Conservation (phyloP, 768 basidiomycete genomes). For the Kwoniella heveanensis region DNA sequence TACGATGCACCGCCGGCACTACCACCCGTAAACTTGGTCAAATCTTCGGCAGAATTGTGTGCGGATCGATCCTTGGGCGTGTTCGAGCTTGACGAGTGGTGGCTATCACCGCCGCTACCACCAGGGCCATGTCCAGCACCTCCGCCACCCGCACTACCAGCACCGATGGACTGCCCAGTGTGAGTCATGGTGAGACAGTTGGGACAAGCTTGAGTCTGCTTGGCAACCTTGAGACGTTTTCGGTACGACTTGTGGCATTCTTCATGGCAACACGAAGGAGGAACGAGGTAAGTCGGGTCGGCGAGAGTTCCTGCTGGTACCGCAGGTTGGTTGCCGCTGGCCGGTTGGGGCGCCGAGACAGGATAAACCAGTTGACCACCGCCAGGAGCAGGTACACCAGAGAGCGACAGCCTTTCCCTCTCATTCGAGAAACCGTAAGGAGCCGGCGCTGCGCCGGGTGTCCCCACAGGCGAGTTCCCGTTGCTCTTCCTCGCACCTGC, state of each 20-base stretch:
- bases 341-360: slow-evolving; percentile 54
- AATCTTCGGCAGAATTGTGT: slow-evolving; percentile 48
- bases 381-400: slow-evolving; percentile 36
- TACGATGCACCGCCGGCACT: slow-evolving; percentile 25
- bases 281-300: slow-evolving; percentile 57
- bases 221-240: slow-evolving; percentile 57
- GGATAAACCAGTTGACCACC: slow-evolving; percentile 53
- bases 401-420: slow-evolving; percentile 40
- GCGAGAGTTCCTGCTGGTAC: slow-evolving; percentile 56
- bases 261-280: slow-evolving; percentile 59
- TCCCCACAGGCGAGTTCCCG: slow-evolving; percentile 45
- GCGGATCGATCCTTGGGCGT: slow-evolving; percentile 51
- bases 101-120: slow-evolving; percentile 40
- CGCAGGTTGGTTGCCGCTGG: slow-evolving; percentile 49
- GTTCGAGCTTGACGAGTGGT: slow-evolving; percentile 49
- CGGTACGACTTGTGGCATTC: slow-evolving; percentile 60
- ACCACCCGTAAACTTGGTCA: slow-evolving; percentile 43
- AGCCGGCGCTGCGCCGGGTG: slow-evolving; percentile 32
- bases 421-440: slow-evolving; percentile 49
- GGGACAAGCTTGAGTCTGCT: slow-evolving; percentile 55
- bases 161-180: slow-evolving; percentile 14
- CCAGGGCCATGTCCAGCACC: slow-evolving; percentile 28
- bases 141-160: slow-evolving; percentile 20
- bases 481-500: slow-evolving; percentile 48
- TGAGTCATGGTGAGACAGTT: slow-evolving; percentile 49